Base-by-base conservation (phyloP, 2,329 filamentous ascomycete species). In the Hypocrella siamensis region DNA sequence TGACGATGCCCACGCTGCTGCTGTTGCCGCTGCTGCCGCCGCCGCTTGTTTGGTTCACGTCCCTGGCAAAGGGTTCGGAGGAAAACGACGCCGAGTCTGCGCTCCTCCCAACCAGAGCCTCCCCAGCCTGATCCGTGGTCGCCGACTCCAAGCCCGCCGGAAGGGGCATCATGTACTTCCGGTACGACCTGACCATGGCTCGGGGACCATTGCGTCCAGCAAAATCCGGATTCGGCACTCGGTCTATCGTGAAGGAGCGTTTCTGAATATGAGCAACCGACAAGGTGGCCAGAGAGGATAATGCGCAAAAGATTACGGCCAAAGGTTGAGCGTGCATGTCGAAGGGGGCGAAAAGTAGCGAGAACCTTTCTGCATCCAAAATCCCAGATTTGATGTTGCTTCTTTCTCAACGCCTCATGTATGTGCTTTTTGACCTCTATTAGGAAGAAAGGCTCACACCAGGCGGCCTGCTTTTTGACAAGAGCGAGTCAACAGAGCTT, bases 131-230 rank as follows among this genome's bases (percentile, higher is more conserved):
- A 7, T 40, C 44, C 26, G 43, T 47, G 24, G 57, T 38, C 19
- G 52, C 51, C 19, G 55, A 58, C 31, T 60, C 45, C 31, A 66
- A 47, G 6, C 53, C 54, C 3, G 56, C 43, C 3, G 62, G 54
- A 28, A 67, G 53, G 24, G 57, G 53, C 53, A 76, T 65, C 38
- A 68, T 65, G 51, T 67, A 84, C 51, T 86, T 86, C 43, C 62
- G 56, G 49, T 79, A 76, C 12, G 77, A 70, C 53, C 71, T 79
- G 31, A 67, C 54, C 42, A 86, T 61, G 31, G 76, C 74, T 34
- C 45, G 52, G 0, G 65, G 59, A n/a, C 76, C 75, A 56, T 78
- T 63, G 38, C 49, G 52, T 15, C 63, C 54, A 16, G 60, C 57
- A 46, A 73, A 72, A 34, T 59, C 58, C n/a, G 56, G 56, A 42